These are phyloP conservation scores for Kwoniella newhampshirensis DNA, from an alignment of 768 basidiomycete species.

Conservation along the genomic window DNA sequence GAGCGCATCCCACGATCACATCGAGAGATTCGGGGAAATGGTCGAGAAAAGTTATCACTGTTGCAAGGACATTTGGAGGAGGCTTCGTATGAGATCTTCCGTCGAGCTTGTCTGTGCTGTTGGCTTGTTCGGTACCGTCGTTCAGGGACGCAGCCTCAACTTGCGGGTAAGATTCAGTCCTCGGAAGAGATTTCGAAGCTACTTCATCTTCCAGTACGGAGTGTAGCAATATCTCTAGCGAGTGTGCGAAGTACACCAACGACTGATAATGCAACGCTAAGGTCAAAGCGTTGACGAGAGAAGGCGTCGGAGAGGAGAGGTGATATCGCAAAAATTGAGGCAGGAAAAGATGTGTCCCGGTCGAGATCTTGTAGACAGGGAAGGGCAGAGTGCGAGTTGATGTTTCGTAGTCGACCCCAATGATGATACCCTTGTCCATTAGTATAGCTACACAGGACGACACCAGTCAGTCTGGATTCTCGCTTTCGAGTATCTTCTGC, in stretches of 20 bases:
- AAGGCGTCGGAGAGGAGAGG: conserved; percentile 57
- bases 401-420: conserved; percentile 88
- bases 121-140: too few species aligned
- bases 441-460: conserved; percentile 71
- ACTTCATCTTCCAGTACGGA: conserved; percentile 86
- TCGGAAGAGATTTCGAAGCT: conserved; percentile 19
- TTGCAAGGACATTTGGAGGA: conserved; percentile 55
- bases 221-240: conserved; percentile 90
- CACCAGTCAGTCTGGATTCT: too few species aligned
- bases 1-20: conserved; percentile 90
- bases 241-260: conserved; percentile 89
- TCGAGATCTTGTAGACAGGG: conserved; percentile 85
- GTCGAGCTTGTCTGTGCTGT: too few species aligned
- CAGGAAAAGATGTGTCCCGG: conserved; percentile 73
- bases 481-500: too few species aligned
- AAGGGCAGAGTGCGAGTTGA: conserved; percentile 76
- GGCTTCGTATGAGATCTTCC: too few species aligned
- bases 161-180: too few species aligned
- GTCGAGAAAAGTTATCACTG: conserved; percentile 85
- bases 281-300: conserved; percentile 71
- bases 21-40: conserved; percentile 88
- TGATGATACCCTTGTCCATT: conserved; percentile 99
- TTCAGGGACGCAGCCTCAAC: too few species aligned
- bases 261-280: conserved; percentile 84
- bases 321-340: conserved; percentile 86